Evolutionary conservation across 2,329 filamentous ascomycete species (phyloP), one percentile per base, ranked within the genome.

Genomic region (Penicillium sp.): DNA sequence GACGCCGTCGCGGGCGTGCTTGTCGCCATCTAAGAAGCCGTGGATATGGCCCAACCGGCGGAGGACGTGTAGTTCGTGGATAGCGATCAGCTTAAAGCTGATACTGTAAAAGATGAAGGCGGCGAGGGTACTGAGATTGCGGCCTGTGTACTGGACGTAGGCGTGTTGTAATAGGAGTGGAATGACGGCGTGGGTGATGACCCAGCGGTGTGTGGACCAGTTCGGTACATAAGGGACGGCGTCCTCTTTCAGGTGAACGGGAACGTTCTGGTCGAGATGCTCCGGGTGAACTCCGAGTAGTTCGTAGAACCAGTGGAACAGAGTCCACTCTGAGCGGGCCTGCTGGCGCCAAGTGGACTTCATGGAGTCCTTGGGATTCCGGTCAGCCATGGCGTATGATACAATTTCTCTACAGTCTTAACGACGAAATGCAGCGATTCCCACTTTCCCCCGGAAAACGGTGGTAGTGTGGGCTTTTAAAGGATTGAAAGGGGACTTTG

Each of bases 361-460:
- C 65, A 68, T 68, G 6, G 66, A 68, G 61, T 68, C 65, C 50
- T 66, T 63, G 14, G 62, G 61, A 31, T 68, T 68, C 43, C 61
- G 59, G 39, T 58, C 62, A 45, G 54, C 51, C 55, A 61, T 65
- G 37, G 39, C 29, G 43, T 33, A 16, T 27, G 31, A 10, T 39
- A 39, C 19, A 39, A 9, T 50, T 19, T 16, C 13, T 27, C 5
- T 16, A 35, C 10, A 25, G 39, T 10, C 19, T 26, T 3, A 46
- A 54, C 4, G 26, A 33, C 7, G 19, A 42, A 27, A 11, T 29
- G 29, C 11, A 42, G 29, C 46, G 21, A 43, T 14, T 31, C 43
- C 29, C 27, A 47, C 45, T 26, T 19, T 42, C 27, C 23, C 39
- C 49, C 6, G 23, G 37, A 42, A 44, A n/a, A 33, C 26, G 13